phyloP scores from a whole-genome alignment of 1,139 yeast species.

The Candida labiduridarum region DNA sequence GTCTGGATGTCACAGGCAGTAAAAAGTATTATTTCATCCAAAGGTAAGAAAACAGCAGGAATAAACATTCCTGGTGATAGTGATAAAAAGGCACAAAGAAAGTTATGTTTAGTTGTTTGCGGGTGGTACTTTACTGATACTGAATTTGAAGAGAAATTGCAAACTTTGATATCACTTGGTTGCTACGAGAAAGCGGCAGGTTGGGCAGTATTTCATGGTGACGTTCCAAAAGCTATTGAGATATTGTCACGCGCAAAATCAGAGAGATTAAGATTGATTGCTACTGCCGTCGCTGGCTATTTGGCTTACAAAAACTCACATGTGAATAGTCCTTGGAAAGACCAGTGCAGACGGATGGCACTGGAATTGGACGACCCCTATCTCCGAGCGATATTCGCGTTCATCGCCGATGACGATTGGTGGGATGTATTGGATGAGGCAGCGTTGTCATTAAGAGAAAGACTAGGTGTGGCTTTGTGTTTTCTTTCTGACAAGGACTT shows the following conservation, averaged over 20 bases:
- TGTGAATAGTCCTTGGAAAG: constrained; percentile 87
- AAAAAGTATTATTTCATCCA: constrained; percentile 41
- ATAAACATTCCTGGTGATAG: constrained; percentile 51
- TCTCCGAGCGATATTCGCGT: constrained; percentile 88
- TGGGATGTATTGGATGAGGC: constrained; percentile 92
- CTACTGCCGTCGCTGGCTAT: constrained; percentile 94
- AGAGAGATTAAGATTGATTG: constrained; percentile 72
- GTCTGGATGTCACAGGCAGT: constrained; percentile 50
- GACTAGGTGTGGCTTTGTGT: constrained; percentile 87
- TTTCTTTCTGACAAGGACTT: constrained; percentile 80
- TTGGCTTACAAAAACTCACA: constrained; percentile 66
- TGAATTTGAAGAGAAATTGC: constrained; percentile 74
- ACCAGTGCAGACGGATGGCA: constrained; percentile 86
- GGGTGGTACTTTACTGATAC: constrained; percentile 88
- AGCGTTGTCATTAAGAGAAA: constrained; percentile 82
- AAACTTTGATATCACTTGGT: constrained; percentile 57
- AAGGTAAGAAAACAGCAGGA: constrained; percentile 48
- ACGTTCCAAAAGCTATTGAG: constrained; percentile 77
- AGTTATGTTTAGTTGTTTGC: constrained; percentile 77
- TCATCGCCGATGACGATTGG: constrained; percentile 94
- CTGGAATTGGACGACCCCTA: constrained; percentile 89
- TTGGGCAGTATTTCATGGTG: constrained; percentile 96
- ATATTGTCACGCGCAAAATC: constrained; percentile 63
- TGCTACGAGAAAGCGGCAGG: constrained; percentile 92
- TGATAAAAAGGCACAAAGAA: constrained; percentile 63